These are phyloP conservation scores for Beauveria sp. DNA, from an alignment of 2,329 filamentous ascomycete genomes.

Conservation along the genomic window DNA sequence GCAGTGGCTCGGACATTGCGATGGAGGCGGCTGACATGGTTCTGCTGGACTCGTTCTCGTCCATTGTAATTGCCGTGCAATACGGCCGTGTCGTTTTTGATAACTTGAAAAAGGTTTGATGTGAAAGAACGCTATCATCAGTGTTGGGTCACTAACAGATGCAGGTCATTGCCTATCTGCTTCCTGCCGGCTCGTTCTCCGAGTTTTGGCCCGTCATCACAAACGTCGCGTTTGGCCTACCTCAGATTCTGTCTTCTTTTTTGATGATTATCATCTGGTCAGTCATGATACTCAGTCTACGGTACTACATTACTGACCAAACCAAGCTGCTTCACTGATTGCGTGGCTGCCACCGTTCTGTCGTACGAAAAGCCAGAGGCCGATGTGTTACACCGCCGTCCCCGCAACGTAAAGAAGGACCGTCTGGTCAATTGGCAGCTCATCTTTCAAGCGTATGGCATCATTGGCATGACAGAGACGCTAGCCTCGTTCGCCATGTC, in stretches of 20 bases:
- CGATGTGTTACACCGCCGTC: constrained; percentile 62
- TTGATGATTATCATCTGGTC: constrained; percentile 63
- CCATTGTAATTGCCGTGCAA: constrained; percentile 63
- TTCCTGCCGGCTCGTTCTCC: constrained; percentile 66
- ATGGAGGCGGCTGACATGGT: constrained; percentile 78
- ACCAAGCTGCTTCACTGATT: constrained; percentile 66
- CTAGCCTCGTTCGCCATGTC: constrained; percentile 55
- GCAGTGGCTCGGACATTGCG: constrained; percentile 74
- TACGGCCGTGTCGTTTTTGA: constrained; percentile 73
- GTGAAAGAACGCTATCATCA: not conserved
- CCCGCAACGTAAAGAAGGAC: constrained; percentile 61
- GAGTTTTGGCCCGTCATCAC: constrained; percentile 73
- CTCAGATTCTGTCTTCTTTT: constrained; percentile 65
- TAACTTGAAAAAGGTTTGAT: constrained; percentile 59
- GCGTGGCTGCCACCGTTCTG: constrained; percentile 62
- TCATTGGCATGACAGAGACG: constrained; percentile 59
- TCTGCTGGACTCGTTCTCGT: constrained; percentile 65
- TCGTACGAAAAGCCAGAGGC: constrained; percentile 73
- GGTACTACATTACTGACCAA: not conserved
- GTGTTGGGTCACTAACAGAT: not conserved
- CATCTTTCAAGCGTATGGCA: constrained; percentile 63
- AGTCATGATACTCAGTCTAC: constrained; percentile 5
- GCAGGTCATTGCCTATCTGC: constrained; percentile 53
- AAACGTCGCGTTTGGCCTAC: constrained; percentile 63
- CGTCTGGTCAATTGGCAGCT: constrained; percentile 67